Conservation (phyloP, 257 asterid species). For the Osmanthus fragrans region DNA sequence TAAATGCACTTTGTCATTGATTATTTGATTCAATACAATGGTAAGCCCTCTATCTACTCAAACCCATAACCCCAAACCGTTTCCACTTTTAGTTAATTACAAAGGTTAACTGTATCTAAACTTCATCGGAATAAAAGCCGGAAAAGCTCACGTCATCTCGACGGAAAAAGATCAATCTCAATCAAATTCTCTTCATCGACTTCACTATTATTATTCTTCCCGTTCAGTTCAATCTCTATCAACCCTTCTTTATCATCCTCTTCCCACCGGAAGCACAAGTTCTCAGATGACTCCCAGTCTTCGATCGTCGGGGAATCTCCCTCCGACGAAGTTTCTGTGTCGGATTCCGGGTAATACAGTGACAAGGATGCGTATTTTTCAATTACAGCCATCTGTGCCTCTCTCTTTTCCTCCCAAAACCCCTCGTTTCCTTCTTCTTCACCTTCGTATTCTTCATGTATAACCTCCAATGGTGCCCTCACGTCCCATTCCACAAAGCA, state of each 20-base stretch:
- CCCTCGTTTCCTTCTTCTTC: slow-evolving; percentile 48
- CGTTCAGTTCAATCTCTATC: slow-evolving; percentile 72
- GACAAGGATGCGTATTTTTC: slow-evolving; percentile 69
- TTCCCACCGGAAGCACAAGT: slow-evolving; percentile 54
- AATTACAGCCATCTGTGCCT: slow-evolving; percentile 40
- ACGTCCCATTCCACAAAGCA: slow-evolving; percentile 80
- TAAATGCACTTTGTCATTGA: slow-evolving; percentile 26
- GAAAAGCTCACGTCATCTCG: slow-evolving; percentile 30
- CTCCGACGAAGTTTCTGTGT: slow-evolving; percentile 66
- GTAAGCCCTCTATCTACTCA: slow-evolving; percentile 30
- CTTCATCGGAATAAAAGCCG: slow-evolving; percentile 25
- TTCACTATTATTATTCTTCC: slow-evolving; percentile 40
- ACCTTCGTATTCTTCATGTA: slow-evolving; percentile 68
- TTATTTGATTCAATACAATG: slow-evolving; percentile 2
- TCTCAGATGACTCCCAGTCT: slow-evolving; percentile 48
- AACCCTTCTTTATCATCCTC: slow-evolving; percentile 62
- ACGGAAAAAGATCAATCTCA: slow-evolving; percentile 71
- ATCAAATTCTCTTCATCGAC: slow-evolving; percentile 80
- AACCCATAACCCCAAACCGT: slow-evolving; percentile 43
- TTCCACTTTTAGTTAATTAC: slow-evolving; percentile 25
- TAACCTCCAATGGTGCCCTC: slow-evolving; percentile 85
- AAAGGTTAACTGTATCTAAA: slow-evolving; percentile 32
- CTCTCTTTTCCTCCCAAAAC: slow-evolving; percentile 40
- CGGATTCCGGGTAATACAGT: slow-evolving; percentile 66
- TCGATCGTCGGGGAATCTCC: slow-evolving; percentile 41